These are phyloP conservation scores for Seiridium cupressi DNA, from an alignment of 2,329 filamentous ascomycete genomes.

Conservation along the genomic window DNA sequence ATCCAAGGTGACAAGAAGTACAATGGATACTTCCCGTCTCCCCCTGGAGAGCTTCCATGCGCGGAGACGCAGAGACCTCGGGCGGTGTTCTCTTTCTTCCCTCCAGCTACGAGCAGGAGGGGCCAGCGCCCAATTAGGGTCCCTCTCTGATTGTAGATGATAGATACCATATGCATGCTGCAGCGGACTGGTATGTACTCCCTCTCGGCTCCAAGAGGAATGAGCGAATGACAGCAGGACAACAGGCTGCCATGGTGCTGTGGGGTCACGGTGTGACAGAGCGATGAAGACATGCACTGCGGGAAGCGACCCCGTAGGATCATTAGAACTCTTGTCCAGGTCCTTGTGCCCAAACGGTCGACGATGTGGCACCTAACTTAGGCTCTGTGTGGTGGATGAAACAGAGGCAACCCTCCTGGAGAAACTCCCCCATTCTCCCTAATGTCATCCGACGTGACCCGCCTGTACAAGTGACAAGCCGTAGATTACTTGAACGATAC, in stretches of 20 bases:
- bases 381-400: not conserved
- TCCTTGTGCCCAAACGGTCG: not conserved
- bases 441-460: not conserved
- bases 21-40: not conserved
- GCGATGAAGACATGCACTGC: not conserved
- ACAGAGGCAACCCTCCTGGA: not conserved
- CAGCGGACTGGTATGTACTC: not conserved
- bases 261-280: not conserved
- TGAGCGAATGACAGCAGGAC: not conserved
- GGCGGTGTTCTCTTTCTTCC: not conserved
- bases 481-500: not conserved
- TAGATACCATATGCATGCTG: not conserved
- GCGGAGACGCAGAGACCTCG: not conserved
- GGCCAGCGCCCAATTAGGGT: not conserved
- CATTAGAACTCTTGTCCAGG: not conserved
- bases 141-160: not conserved
- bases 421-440: not conserved
- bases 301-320: not conserved
- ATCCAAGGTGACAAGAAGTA: not conserved
- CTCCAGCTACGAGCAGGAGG: not conserved
- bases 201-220: not conserved
- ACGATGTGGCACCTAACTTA: not conserved
- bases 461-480: not conserved
- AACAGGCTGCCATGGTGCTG: not conserved
- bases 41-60: not conserved